Conservation (phyloP, 1,284 basidiomycete genomes). For the Tremellales sp. region DNA sequence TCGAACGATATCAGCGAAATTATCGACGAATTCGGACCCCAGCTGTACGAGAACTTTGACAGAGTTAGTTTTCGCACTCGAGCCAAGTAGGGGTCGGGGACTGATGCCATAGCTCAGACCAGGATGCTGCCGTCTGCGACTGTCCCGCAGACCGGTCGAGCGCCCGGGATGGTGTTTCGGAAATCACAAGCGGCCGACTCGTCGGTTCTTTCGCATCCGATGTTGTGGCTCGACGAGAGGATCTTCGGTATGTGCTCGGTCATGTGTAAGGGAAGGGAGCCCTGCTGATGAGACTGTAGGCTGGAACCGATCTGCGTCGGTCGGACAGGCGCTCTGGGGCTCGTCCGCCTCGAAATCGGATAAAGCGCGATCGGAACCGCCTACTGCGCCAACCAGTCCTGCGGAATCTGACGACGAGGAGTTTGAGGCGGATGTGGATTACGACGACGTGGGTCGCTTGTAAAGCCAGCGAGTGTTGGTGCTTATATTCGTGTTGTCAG, state of each 20-base stretch:
- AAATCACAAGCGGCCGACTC: slow-evolving; percentile 36
- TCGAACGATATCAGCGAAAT: slow-evolving; percentile 82
- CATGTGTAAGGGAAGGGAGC: background rate
- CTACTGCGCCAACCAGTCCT: slow-evolving; percentile 40
- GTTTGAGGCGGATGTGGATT: slow-evolving; percentile 51
- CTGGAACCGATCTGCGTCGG: slow-evolving; percentile 42
- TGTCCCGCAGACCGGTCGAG: slow-evolving; percentile 62
- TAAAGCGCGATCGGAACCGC: slow-evolving; percentile 28
- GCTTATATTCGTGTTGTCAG: slow-evolving; percentile 10
- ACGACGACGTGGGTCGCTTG: slow-evolving; percentile 48
- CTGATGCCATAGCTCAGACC: slow-evolving; percentile 52
- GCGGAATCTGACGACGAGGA: slow-evolving; percentile 47
- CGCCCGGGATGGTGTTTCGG: slow-evolving; percentile 31
- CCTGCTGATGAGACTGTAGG: slow-evolving; percentile 11
- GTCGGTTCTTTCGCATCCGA: slow-evolving; percentile 47
- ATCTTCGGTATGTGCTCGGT: slow-evolving; percentile 42
- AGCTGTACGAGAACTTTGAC: slow-evolving; percentile 84
- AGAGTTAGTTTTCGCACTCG: slow-evolving; percentile 53
- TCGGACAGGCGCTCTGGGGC: slow-evolving; percentile 41
- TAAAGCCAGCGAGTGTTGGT: background rate
- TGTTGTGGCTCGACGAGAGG: slow-evolving; percentile 49
- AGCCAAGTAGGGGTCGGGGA: background rate
- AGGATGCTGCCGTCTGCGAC: slow-evolving; percentile 79
- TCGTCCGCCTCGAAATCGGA: slow-evolving; percentile 29
- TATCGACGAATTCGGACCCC: slow-evolving; percentile 73